Conservation (phyloP, 169 alveolate species). For the Plasmodium fragile region DNA sequence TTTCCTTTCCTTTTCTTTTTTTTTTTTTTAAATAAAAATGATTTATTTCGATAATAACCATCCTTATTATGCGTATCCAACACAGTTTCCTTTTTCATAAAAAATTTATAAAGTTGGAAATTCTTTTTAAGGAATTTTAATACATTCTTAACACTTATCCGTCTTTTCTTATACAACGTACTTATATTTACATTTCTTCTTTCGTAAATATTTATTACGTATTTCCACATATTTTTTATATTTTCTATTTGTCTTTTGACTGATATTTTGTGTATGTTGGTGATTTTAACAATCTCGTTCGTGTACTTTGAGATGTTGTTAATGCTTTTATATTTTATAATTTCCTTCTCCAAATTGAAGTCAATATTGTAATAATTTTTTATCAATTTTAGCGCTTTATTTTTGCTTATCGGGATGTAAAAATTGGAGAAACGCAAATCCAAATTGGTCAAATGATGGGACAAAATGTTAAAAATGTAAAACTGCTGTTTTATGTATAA, state of each 20-base stretch:
- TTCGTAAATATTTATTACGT: conserved; percentile 56
- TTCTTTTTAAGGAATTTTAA: conserved; percentile 46
- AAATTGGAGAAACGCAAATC: conserved; percentile 64
- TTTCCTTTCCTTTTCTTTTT: conserved; percentile 21
- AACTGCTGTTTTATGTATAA: conserved; percentile 67
- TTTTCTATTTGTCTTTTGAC: conserved; percentile 72
- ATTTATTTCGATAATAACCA: conserved; percentile 12
- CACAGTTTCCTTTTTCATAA: conserved; percentile 55
- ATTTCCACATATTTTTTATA: conserved; percentile 69
- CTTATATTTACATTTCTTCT: conserved; percentile 34
- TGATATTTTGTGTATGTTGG: conserved; percentile 56
- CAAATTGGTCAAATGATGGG: conserved; percentile 58
- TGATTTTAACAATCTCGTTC: conserved; percentile 45
- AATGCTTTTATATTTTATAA: conserved; percentile 49
- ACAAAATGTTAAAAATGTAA: conserved; percentile 52
- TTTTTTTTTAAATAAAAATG: conserved; percentile 59
- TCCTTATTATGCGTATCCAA: conserved; percentile 44
- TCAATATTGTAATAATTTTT: conserved; percentile 58
- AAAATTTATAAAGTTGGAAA: conserved; percentile 44
- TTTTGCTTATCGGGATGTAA: conserved; percentile 55
- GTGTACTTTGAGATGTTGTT: conserved; percentile 51
- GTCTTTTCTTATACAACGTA: conserved; percentile 41
- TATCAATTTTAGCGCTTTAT: conserved; percentile 38
- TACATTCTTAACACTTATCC: conserved; percentile 17
- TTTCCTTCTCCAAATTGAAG: conserved; percentile 62